Base-by-base conservation (phyloP, 179 eudicot genomes). In the Heliamphora pulchella region DNA sequence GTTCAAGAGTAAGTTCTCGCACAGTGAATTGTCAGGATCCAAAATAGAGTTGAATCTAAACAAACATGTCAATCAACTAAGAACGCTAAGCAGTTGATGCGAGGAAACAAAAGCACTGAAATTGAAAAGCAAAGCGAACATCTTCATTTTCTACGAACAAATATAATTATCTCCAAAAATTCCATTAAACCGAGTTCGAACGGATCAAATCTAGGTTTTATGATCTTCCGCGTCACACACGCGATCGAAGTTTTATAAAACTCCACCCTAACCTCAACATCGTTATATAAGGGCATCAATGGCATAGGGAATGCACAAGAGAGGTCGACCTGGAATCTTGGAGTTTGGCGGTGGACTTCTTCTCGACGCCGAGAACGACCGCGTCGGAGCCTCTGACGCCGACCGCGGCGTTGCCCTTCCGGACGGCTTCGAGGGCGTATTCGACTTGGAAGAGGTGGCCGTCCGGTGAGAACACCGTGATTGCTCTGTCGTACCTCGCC, bases 341-440 rank as follows among this genome's bases (percentile, higher is more conserved):
- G 74, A 95, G 97, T 71, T 95, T 95, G 74, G 95, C 93, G 31
- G 98, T 79, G 77, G 98, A 95, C 80, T 95, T 95, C 87, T 95
- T 93, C 87, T 95, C 98, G 71, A 95, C 98, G 58, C 91, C 98
- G 69, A 95, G 98, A n/a, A 95, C 98, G 71, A 93, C 83, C 79
- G 85, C 87, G 79, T 95, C 98, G 75, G 92, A 80, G 69, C 98
- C 98, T n/a, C 98, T 91, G 15, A 95, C 98, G 41, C 98, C 98
- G 82, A 95, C 97, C 87, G 91, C 98, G 82, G 98, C 98, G 89
- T 95, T 95, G 8, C 98, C 98, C 83, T 95, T 95, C n/a, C 98
- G 95, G 31, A 95, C 98, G 73, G 98, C 98, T 90, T 95, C 98
- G 51, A 95, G 92, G 8, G 98, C 98, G 89, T 95, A 95, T 68